Base-by-base conservation (phyloP, 495 filamentous ascomycete species). In the Patellaria atrata region DNA sequence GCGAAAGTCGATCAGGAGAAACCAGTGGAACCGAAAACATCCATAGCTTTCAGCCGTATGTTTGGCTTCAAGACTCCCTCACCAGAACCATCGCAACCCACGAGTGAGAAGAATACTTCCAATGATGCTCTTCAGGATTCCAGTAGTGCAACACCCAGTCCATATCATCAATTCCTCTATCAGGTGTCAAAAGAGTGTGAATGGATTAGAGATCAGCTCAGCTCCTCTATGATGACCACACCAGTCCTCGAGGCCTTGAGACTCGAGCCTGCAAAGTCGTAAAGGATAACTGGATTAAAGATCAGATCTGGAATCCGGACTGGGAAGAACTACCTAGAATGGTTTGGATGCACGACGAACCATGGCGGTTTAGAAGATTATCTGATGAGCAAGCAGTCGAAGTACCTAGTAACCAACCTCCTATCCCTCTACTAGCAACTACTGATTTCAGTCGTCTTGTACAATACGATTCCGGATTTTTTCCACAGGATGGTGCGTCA, bases 161-260 rank as follows among this genome's bases (percentile, higher is more conserved):
- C 47, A 23, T 45, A 53, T 28, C 10, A 53, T 36, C 47, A 53
- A 39, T 55, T 57, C 28, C 3, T 51, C 16, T 57, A 44, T 33
- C 50, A 57, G 29, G 10, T 54, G 33, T 45, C 33, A 19, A 43
- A 42, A 22, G 44, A 53, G 43, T 18, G 32, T 14, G 40, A 53
- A 38, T 11, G 47, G 15, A 40, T 57, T 13, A 19, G 31, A 30
- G 37, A 42, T 19, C 17, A 37, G 16, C 23, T 26, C 9, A n/a
- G 9, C 27, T 31, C 31, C 29, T 22, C n/a, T 20, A 34, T 16
- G 15, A 34, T 12, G 9, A 10, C n/a, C 14, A 3, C 12, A 36
- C 33, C 12, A 24, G 14, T n/a, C 12, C 14, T 7, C 5, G 14
- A 6, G 35, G 22, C 17, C 30, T 38, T 19, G 26, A 31, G 9